phyloP scores from a whole-genome alignment of 805 yeast species.

The Sugiyamaella floridensis region DNA sequence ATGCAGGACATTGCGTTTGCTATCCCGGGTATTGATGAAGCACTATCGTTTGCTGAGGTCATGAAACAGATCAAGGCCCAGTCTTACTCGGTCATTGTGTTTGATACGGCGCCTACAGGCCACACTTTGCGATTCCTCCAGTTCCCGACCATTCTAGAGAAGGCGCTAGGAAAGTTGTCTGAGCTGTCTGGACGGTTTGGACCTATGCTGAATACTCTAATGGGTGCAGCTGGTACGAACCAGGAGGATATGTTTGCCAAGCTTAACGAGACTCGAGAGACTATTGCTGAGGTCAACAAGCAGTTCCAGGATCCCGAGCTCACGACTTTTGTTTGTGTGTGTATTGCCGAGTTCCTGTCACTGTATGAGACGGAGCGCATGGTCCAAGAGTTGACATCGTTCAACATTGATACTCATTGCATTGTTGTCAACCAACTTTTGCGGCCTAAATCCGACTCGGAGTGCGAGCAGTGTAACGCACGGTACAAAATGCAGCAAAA shows the following conservation, averaged over 20 bases:
- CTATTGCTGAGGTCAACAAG: slow-evolving; percentile 80
- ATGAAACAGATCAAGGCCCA: slow-evolving; percentile 85
- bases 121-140: slow-evolving; percentile 93
- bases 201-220: slow-evolving; percentile 73
- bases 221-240: slow-evolving; percentile 46
- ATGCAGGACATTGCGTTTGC: slow-evolving; percentile 89
- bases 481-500: slow-evolving; percentile 95
- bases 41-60: slow-evolving; percentile 95
- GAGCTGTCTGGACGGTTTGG: slow-evolving; percentile 84
- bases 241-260: slow-evolving; percentile 66
- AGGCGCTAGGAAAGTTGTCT: slow-evolving; percentile 77
- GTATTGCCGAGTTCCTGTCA: slow-evolving; percentile 94
- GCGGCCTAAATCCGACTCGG: slow-evolving; percentile 63
- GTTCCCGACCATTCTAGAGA: slow-evolving; percentile 86
- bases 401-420: slow-evolving; percentile 93
- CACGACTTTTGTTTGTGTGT: slow-evolving; percentile 89
- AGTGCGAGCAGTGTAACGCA: slow-evolving; percentile 83
- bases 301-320: slow-evolving; percentile 95
- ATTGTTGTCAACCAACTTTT: slow-evolving; percentile 92
- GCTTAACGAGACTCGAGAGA: slow-evolving; percentile 69
- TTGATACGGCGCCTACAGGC: slow-evolving; percentile 99
- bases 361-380: slow-evolving; percentile 95
- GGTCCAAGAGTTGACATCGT: slow-evolving; percentile 91
- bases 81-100: slow-evolving; percentile 80
- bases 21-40: slow-evolving; percentile 98